Evolutionary conservation across 2,329 filamentous ascomycete species (phyloP), one percentile per base, ranked within the genome.

Genomic region (Dactylella cylindrospora): DNA sequence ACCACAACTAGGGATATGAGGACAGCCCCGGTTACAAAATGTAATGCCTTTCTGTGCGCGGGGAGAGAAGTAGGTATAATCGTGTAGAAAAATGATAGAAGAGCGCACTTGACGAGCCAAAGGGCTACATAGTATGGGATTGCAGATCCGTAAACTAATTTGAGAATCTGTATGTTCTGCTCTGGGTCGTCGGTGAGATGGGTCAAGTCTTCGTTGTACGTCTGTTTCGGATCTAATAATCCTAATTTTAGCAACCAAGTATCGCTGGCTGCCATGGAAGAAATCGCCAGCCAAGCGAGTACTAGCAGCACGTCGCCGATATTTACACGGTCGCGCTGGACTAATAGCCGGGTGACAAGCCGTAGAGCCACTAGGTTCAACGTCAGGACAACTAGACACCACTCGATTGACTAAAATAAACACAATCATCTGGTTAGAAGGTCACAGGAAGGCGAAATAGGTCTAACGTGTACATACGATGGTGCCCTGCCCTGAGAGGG

Each of bases 401-500:
- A 62, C 39, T 62, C 57, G 39, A 62, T 32, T 23, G 57, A 54
- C 57, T 62, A 32, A 13, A 26, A 23, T 3, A 40, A n/a, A n/a
- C n/a, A 36, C n/a, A 23, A 9, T 10, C 13, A 25, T 25, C 13
- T 2, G 3, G 33, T 51, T 39, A 54, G 41, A 32, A 38, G 17
- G 12, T 31, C 7, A n/a, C 31, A 23, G 13, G 19, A 38, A 39
- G 7, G 8, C n/a, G 10, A 36, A 2, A 23, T 10, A 31, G 13
- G 10, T 7, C 38, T 36, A 2, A 5, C 19, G 23, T 26, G 29
- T 41, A 62, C 57, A 41, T 62, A 62, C 57, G 57, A 62, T 62
- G 49, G 57, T 62, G 43, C 57, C 57, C 50, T 62, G 57, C 57
- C 57, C 57, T 38, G 57, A 54, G 35, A 62, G 57, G 57, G 57